A percentile compares a stretch with the other conserved stretches of the same genome.
These are phyloP conservation scores for Pleurotus cornucopiae DNA, from an alignment of 768 basidiomycete species.

Conservation along the genomic window DNA sequence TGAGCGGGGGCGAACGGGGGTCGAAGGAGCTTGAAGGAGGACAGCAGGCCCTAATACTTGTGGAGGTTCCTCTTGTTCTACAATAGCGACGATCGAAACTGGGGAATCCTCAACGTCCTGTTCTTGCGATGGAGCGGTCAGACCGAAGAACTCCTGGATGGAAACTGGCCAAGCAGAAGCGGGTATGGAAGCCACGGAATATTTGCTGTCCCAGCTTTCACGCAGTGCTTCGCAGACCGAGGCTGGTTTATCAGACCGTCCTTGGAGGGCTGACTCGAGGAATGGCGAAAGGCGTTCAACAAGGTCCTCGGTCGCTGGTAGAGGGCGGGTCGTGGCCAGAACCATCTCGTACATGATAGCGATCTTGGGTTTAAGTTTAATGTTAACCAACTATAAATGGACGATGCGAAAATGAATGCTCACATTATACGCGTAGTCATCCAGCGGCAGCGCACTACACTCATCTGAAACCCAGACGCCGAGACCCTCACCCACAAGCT, in stretches of 20 bases:
- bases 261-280: conserved; percentile 54
- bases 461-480: conserved; percentile 65
- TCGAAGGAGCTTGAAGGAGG: background rate
- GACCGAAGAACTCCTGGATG: conserved; percentile 24
- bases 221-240: conserved; percentile 47
- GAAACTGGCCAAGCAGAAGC: conserved; percentile 50
- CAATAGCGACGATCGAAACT: conserved; percentile 16
- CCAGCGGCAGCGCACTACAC: conserved; percentile 38
- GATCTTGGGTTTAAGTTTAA: conserved; percentile 35
- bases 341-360: conserved; percentile 61
- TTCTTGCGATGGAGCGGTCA: conserved; percentile 7
- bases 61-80: background rate
- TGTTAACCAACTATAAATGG: background rate
- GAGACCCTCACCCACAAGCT: conserved; percentile 49
- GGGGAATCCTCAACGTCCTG: conserved; percentile 16
- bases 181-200: conserved; percentile 35
- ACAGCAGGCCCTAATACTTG: background rate
- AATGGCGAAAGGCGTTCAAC: conserved; percentile 46
- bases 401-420: conserved; percentile 16
- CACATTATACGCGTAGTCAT: conserved; percentile 60
- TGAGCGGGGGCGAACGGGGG: conserved; percentile 10
- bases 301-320: conserved; percentile 34
- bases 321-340: conserved; percentile 44
- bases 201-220: conserved; percentile 59
- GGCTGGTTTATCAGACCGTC: conserved; percentile 42